Percentiles rank a stretch among this genome's conserved stretches.
These are phyloP conservation scores for Primulina huaijiensis DNA, from an alignment of 257 asterid species.

Conservation along the genomic window DNA sequence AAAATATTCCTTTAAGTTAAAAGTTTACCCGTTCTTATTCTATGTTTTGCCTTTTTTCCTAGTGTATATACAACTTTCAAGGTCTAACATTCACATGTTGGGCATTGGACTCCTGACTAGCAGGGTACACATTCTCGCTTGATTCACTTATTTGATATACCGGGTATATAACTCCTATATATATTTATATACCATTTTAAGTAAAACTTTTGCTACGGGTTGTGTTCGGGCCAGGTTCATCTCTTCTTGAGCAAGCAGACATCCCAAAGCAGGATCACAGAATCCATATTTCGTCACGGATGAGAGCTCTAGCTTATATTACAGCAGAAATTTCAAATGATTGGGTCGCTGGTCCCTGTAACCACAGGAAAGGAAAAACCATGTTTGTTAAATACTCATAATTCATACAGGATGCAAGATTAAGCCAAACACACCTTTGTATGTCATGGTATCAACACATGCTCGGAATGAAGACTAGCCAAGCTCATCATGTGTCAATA, in stretches of 20 bases:
- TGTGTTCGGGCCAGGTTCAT: neutral
- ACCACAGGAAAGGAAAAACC: neutral
- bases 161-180: neutral
- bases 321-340: neutral
- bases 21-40: neutral
- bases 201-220: neutral
- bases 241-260: neutral
- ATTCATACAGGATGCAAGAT: neutral
- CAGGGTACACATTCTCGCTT: neutral
- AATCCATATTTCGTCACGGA: neutral
- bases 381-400: neutral
- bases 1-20: too few species aligned
- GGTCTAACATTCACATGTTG: neutral
- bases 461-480: conserved; percentile 24
- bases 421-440: conserved; percentile 20
- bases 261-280: neutral
- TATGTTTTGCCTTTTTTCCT: neutral
- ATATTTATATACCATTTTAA: neutral
- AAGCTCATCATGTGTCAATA: conserved; percentile 51
- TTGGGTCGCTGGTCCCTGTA: neutral
- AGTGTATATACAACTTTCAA: neutral
- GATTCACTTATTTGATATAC: neutral
- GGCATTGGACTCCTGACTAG: neutral
- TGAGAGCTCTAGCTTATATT: neutral
- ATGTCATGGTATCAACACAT: conserved; percentile 15